Base-by-base conservation (phyloP, 805 yeast species). In the Saccharomycopsis olivae region DNA sequence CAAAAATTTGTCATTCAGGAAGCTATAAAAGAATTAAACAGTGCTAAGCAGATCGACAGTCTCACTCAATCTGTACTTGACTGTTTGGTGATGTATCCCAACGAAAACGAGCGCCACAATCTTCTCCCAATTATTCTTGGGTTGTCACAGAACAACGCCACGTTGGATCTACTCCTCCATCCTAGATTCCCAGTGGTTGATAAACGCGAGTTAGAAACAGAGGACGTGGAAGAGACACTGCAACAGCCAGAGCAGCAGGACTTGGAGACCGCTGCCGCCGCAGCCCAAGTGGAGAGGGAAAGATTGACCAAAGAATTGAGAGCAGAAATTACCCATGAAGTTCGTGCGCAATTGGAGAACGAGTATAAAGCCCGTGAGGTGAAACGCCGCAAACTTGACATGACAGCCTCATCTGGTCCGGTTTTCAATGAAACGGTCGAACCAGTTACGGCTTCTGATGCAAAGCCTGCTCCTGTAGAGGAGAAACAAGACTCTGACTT, bases 91-190 rank as follows among this genome's bases (percentile, higher is more conserved):
- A n/a, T n/a, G n/a, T 74, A 69, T 53, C 95, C 95, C 2, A 84
- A 81, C 3, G 56, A 54, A 28, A 62, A 64, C 29, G 78, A 76
- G 38, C 67, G 70, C 30, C 68, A 71, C 31, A 77, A 86, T 11
- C 65, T 83, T 23, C 62, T 83, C 45, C 95, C 96, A 6, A 73
- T 88, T 43, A 78, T 81, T 1, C n/a, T n/a, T n/a, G n/a, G n/a
- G n/a, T n/a, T n/a, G n/a, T n/a, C n/a, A n/a, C n/a, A n/a, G n/a
- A n/a, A n/a, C n/a, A n/a, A n/a, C n/a, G n/a, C n/a, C n/a, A n/a
- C n/a, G n/a, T 54, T 78, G 31, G 73, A 83, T 51, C 64, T 80
- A 1, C 64, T 84, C 49, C 68, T 73, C 39, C 80, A 81, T 51
- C 94, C 95, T 31, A 66, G 92, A 51, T 71, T 85, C 49, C 95